Conservation (phyloP, 2,329 filamentous ascomycete genomes). For the Allantophomopsis lycopodina region DNA sequence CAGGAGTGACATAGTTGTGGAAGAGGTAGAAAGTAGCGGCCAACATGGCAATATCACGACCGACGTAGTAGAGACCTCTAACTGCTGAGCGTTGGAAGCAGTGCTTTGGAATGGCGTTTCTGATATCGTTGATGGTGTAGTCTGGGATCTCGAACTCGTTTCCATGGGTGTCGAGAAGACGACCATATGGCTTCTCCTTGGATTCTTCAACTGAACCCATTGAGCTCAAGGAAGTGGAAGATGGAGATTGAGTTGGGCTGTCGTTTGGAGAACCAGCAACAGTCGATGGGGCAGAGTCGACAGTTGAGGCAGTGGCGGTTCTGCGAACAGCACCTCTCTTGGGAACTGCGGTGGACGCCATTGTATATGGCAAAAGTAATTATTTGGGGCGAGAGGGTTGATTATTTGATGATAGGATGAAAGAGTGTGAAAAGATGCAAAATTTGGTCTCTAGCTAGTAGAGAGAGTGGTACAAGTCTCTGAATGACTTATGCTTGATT, state of each 20-base stretch:
- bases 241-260: slow-evolving; percentile 51
- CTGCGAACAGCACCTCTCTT: slow-evolving; percentile 10
- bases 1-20: slow-evolving; percentile 80
- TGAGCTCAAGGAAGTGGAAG: slow-evolving; percentile 86
- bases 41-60: slow-evolving; percentile 63
- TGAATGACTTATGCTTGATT: no score
- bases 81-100: slow-evolving; percentile 81
- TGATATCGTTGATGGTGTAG: slow-evolving; percentile 95
- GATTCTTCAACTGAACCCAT: slow-evolving; percentile 53
- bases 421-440: no score
- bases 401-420: no score
- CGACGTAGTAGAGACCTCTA: slow-evolving; percentile 68
- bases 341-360: slow-evolving; percentile 18
- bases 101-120: slow-evolving; percentile 93
- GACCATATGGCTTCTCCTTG: slow-evolving; percentile 33
- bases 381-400: not conserved
- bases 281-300: slow-evolving; percentile 32
- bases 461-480: no score
- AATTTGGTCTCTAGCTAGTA: no score
- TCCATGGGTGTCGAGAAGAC: slow-evolving; percentile 82
- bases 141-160: slow-evolving; percentile 89
- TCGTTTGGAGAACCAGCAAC: slow-evolving; percentile 42
- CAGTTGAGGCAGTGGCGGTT: slow-evolving; percentile 13
- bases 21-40: slow-evolving; percentile 72
- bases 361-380: slow-evolving; percentile 5